Conservation (phyloP, 805 yeast genomes). For the Novakomyces olei region DNA sequence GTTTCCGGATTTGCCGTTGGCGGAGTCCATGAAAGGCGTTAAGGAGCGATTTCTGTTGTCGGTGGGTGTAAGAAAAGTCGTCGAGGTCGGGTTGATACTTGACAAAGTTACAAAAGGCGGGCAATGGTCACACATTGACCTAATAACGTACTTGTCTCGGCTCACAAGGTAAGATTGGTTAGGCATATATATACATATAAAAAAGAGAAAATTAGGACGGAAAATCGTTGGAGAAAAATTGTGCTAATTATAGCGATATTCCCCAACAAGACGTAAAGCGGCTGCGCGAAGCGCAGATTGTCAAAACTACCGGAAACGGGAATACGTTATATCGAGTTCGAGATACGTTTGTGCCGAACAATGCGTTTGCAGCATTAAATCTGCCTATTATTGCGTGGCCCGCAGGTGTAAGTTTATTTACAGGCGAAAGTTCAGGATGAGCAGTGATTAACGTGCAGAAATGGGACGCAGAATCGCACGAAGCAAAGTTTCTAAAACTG, state of each 20-base stretch:
- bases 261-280: slow-evolving; percentile 15
- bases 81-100: slow-evolving; percentile 19
- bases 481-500: slow-evolving; percentile 13
- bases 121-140: slow-evolving; percentile 17
- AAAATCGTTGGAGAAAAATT: too few species aligned
- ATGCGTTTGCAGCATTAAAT: slow-evolving; percentile 12
- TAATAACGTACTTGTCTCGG: slow-evolving; percentile 16
- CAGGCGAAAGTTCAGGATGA: too few species aligned
- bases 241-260: slow-evolving; percentile 11
- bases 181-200: too few species aligned
- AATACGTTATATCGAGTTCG: slow-evolving; percentile 9
- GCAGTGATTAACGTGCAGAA: too few species aligned
- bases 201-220: too few species aligned
- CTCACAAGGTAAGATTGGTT: too few species aligned
- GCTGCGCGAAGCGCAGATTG: slow-evolving; percentile 14
- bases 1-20: slow-evolving; percentile 19
- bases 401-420: too few species aligned
- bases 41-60: slow-evolving; percentile 11
- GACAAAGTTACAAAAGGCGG: slow-evolving; percentile 11
- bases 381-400: slow-evolving; percentile 15
- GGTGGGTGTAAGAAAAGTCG: slow-evolving; percentile 18
- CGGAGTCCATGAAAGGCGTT: slow-evolving; percentile 8
- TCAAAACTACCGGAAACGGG: slow-evolving; percentile 10
- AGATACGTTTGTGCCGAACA: slow-evolving; percentile 16
- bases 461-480: too few species aligned